Base-by-base conservation (phyloP, 73 alveolate genomes). In the Diophrys sp. region DNA sequence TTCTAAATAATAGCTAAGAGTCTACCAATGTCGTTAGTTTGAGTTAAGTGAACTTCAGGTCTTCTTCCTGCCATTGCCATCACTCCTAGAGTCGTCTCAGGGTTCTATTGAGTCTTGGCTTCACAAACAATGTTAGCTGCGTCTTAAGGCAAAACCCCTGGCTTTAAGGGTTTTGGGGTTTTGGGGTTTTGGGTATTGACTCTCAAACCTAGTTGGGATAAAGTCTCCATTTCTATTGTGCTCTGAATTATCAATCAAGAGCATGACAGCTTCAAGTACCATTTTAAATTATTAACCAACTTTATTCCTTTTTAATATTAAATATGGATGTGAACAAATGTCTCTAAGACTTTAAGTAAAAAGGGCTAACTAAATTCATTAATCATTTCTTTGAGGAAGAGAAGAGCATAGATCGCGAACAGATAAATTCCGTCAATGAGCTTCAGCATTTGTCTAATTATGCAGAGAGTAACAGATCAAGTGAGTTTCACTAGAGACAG, bases 171-270 rank as follows among this genome's bases (percentile, higher is more conserved):
- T n/a, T n/a, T n/a, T n/a, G n/a, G n/a, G n/a, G n/a, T n/a, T n/a
- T n/a, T n/a, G n/a, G n/a, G n/a, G n/a, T n/a, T n/a, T n/a, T n/a
- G n/a, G n/a, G n/a, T n/a, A 71, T 79, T 96, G 94, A 44, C 94
- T 71, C 79, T 93, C 97, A 94, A 90, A 96, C 71, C 99, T 81
- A 25, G 95, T 71, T n/a, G 98, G 98, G 14, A 82, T 78, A 80
- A 80, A 92, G 73, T 96, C 99, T 2, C 99, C 98, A 75, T 96
- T 96, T 75, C 99, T 82, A 2, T 96, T 76, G 93, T 94, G 95
- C 79, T 96, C 99, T 53, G 98, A 93, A 81, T 96, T 96, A 83
- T 96, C 99, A 24, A 96, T 57, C 73, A 85, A 77, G 25, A 90
- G 67, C 69, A 86, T 83, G 71, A 87, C 80, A 33, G 96, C 96